Evolutionary conservation across 805 yeast genomes (phyloP).

Genomic region (Debaryomyces prosopidis): DNA sequence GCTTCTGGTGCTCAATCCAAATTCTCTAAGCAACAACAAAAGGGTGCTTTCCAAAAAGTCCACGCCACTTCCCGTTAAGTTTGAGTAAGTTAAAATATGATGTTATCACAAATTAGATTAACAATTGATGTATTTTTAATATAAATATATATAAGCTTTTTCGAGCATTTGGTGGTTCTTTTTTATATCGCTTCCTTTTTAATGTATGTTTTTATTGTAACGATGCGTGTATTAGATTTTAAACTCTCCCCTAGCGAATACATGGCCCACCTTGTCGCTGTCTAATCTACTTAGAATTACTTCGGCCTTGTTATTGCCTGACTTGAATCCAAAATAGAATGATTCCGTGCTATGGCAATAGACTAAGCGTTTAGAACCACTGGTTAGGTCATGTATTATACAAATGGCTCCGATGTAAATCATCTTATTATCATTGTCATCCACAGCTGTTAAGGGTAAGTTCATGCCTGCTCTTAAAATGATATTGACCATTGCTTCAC

Average conservation of each 20-base stretch:
- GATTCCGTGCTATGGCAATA: conserved; percentile 42
- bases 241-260: conserved; percentile 28
- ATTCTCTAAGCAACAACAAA: conserved; percentile 93
- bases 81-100: conserved; percentile 5
- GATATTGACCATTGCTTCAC: conserved; percentile 15
- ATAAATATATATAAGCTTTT: conserved; percentile 1
- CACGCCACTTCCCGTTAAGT: conserved; percentile 93
- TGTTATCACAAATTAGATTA: not conserved
- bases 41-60: conserved; percentile 98
- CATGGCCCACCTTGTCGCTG: conserved; percentile 14
- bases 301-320: conserved; percentile 12
- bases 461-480: conserved; percentile 11
- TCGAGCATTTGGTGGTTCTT: conserved; percentile 6
- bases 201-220: conserved; percentile 12
- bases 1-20: conserved; percentile 65
- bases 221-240: conserved; percentile 1
- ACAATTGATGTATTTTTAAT: conserved; percentile 8
- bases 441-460: conserved; percentile 5
- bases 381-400: conserved; percentile 12
- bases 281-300: conserved; percentile 25
- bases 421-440: conserved; percentile 1
- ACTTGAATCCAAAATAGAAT: conserved; percentile 32
- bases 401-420: conserved; percentile 35
- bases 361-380: conserved; percentile 14
- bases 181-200: conserved; percentile 10